phyloP scores from a whole-genome alignment of 306 rosid genomes.

The Cucurbita moschata region DNA sequence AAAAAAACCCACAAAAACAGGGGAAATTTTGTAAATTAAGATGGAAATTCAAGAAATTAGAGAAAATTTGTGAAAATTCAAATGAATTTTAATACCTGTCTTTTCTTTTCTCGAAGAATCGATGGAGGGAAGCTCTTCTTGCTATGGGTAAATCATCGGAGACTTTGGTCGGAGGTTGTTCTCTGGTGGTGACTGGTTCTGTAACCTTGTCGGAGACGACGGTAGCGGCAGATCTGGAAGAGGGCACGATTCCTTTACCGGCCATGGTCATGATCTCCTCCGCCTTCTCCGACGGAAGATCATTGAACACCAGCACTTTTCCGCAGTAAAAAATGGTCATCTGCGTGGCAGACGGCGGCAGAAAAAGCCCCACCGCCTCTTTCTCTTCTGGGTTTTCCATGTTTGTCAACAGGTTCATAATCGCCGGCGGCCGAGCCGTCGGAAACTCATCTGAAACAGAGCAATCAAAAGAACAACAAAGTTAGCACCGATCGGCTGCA shows the following conservation, averaged over 20 bases:
- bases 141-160: constrained; percentile 59
- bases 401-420: constrained; percentile 30
- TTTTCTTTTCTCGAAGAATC: constrained; percentile 80
- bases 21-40: neutral
- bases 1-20: neutral
- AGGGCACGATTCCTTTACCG: constrained; percentile 20
- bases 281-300: constrained; percentile 37
- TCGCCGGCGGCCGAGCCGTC: constrained; percentile 2
- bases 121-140: constrained; percentile 75
- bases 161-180: constrained; percentile 15
- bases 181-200: neutral
- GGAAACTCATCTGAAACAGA: constrained; percentile 7
- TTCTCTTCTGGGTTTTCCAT: constrained; percentile 24
- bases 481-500: neutral
- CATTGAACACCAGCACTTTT: constrained; percentile 48
- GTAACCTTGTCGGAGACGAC: neutral
- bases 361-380: constrained; percentile 20
- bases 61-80: neutral
- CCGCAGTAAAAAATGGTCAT: constrained; percentile 67
- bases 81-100: constrained; percentile 40
- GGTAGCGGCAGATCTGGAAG: neutral
- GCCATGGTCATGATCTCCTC: constrained; percentile 62
- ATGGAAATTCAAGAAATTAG: neutral
- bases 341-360: constrained; percentile 25
- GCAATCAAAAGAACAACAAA: neutral